Base-by-base conservation (phyloP, 306 rosid species). In the Lathyrus sativus region DNA sequence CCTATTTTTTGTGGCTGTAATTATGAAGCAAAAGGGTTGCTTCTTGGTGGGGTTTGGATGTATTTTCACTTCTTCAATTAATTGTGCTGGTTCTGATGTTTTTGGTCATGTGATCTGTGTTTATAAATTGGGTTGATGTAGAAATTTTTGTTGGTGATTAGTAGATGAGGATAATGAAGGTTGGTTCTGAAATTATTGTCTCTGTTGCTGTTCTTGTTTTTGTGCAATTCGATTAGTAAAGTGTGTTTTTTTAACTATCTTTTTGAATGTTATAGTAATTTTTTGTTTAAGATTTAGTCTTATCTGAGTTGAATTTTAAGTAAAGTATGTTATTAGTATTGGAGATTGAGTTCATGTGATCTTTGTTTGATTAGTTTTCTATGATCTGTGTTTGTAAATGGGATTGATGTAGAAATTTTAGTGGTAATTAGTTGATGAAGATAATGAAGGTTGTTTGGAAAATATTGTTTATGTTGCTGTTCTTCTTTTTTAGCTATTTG, bases 41-140 rank as follows among this genome's bases (percentile, higher is more conserved):
- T 67, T 60, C 49, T 29, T 44, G 2, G 10, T 51, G 10, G 28
- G 43, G 45, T 7, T 70, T 54, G 33, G 9, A 54, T 22, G 24
- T 54, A 24, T 42, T 70, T 28, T 17, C 10, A 22, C 50, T 38
- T 64, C 62, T 60, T 76, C 15, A n/a, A 42, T 79, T 5, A 22
- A 33, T 58, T 66, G 44, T 33, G 70, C 46, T 12, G 29, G 45
- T 73, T 48, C 15, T 60, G 42, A 55, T 49, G 59, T 41, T 6
- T 41, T 35, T 29, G 11, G 51, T 41, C 28, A 4, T 31, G 59
- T 33, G 63, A 64, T 67, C 49, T 63, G 64, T 50, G 62, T 62
- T 72, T 43, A 41, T 58, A 17, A 15, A 37, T 55, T 26, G 38
- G 66, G 9, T 62, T 61, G 41, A 18, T 73, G 39, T 72, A 26